These are phyloP conservation scores for Zymoseptoria pseudotritici DNA, from an alignment of 2,329 filamentous ascomycete species.

Conservation along the genomic window DNA sequence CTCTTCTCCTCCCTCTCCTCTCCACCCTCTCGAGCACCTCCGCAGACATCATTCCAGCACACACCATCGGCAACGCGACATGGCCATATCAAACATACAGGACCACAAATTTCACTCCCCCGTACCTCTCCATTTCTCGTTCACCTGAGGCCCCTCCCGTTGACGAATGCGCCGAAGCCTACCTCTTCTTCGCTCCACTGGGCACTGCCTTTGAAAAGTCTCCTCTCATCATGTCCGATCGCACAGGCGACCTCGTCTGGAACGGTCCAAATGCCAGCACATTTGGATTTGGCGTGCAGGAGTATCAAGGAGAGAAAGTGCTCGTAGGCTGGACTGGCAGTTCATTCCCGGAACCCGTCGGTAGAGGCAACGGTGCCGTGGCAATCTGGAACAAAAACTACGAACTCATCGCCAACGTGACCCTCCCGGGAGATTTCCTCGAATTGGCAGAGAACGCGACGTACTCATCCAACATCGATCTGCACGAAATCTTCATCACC, in stretches of 20 bases:
- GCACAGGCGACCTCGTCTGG: constrained; percentile 14
- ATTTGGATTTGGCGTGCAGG: constrained; percentile 15
- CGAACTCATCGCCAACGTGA: constrained; percentile 11
- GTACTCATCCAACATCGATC: constrained; percentile 20
- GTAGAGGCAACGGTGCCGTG: constrained; percentile 13
- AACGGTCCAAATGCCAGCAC: constrained; percentile 9
- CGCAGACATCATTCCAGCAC: not conserved
- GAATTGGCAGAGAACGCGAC: constrained; percentile 6
- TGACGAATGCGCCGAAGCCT: constrained; percentile 1
- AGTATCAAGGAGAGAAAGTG: constrained; percentile 11
- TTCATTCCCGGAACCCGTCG: constrained; percentile 13
- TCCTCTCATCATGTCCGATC: constrained; percentile 8
- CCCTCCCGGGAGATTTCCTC: constrained; percentile 10
- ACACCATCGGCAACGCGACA: not conserved
- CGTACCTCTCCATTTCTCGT: constrained; percentile 4
- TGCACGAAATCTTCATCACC: constrained; percentile 32
- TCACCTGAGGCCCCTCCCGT: not conserved
- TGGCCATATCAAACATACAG: constrained; percentile 12
- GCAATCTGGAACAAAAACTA: constrained; percentile 14
- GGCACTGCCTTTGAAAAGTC: constrained; percentile 12
- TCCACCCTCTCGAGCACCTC: not conserved
- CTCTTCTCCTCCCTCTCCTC: not conserved
- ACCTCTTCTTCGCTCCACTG: constrained; percentile 16
- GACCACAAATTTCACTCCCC: constrained; percentile 10
- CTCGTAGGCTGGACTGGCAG: constrained; percentile 16